Evolutionary conservation across 2,329 filamentous ascomycete species (phyloP), one percentile per base, ranked within the genome.

Genomic region (Acrocalymma vagum): DNA sequence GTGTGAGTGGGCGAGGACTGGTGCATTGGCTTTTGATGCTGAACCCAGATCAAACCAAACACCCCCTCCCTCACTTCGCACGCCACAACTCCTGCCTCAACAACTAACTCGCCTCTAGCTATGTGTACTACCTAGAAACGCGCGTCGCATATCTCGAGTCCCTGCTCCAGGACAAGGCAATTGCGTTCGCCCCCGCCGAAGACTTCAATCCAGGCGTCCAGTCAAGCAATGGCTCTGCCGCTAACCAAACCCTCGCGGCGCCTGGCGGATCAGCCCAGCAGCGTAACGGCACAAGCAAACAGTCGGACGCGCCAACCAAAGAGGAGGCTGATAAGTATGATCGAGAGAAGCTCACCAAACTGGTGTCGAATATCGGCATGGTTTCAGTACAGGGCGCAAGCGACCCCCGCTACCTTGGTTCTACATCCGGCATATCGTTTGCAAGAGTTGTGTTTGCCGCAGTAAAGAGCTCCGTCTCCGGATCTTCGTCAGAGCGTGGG

Each of bases 91-190:
- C n/a, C n/a, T n/a, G n/a, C n/a, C n/a, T n/a, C n/a, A n/a, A 29
- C 7, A 11, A 24, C 41, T 44, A 35, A 52, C 38, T 25, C 23
- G 14, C 11, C 23, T 45, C 30, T 51, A 90, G 87, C 70, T 97
- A 97, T 75, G 90, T 97, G 32, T 96, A 88, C 72, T 97, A 96
- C 67, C 85, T 97, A 45, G 93, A 97, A 70, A 89, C 87, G 18
- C 81, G 93, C 44, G 83, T 96, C 38, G 81, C 85, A 48, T 89
- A 94, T 71, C 83, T 97, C 20, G 93, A 97, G 70, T 79, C 80
- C 22, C 73, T 94, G 24, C 80, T 97, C 33, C 75, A 77, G 28
- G 77, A 83, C 21, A 84, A 91, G 60, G 79, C 81, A 29, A 82
- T 96, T 42, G 52, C 84, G 10, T 94, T 88, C 59, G 86, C 88